Percentiles rank a stretch among this genome's conserved stretches.
Conservation (phyloP, 805 yeast genomes). For the Lipomyces anomalus region DNA sequence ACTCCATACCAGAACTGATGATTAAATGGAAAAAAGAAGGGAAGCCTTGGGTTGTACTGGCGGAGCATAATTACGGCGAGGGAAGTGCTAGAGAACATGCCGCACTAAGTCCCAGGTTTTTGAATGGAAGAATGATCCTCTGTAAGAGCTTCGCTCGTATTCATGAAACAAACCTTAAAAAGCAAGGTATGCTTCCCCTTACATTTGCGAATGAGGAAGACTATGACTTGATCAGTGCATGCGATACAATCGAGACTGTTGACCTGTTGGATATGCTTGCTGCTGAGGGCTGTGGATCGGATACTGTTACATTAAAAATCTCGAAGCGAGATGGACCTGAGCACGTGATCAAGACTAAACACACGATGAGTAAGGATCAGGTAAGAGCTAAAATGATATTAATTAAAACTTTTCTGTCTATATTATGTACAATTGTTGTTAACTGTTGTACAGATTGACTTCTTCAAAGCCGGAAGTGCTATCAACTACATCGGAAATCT, state of each 20-base stretch:
- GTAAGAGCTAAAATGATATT: not conserved
- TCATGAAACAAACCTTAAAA: conserved; percentile 99
- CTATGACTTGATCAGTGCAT: conserved; percentile 89
- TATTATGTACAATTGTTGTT: no score
- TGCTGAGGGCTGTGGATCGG: conserved; percentile 56
- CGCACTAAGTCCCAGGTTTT: conserved; percentile 98
- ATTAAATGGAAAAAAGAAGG: conserved; percentile 91
- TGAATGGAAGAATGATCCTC: conserved; percentile 96
- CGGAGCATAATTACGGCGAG: conserved; percentile 99
- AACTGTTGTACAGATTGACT: no score
- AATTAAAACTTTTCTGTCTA: no score
- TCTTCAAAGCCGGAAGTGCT: conserved; percentile 96
- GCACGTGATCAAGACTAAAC: conserved; percentile 71
- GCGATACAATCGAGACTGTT: conserved; percentile 79
- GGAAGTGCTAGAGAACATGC: conserved; percentile 99
- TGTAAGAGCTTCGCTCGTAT: conserved; percentile 98
- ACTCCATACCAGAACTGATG: conserved; percentile 93
- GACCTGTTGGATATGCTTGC: conserved; percentile 78
- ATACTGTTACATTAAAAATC: conserved; percentile 62
- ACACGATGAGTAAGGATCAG: conserved; percentile 96
- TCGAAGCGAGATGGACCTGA: conserved; percentile 65
- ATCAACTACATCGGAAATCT: conserved; percentile 77
- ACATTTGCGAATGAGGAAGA: conserved; percentile 84
- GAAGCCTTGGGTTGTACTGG: conserved; percentile 92
- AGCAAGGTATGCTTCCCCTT: conserved; percentile 97